These are phyloP conservation scores for Nakazawaea wyomingensis DNA, from an alignment of 805 yeast species.

Conservation along the genomic window DNA sequence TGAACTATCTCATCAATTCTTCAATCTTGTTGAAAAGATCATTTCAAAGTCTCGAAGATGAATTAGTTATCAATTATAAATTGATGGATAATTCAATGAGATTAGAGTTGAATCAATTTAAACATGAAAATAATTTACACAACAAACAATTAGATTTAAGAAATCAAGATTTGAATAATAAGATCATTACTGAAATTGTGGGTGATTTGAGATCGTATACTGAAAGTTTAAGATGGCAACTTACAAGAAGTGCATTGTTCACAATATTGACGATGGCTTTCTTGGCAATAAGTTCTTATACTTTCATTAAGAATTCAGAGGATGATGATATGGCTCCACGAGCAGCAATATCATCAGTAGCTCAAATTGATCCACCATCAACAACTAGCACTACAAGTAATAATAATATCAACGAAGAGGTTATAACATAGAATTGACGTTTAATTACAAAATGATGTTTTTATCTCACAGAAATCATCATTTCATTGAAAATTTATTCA, in stretches of 20 bases:
- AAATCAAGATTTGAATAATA: slow-evolving; percentile 78
- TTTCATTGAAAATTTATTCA: too few species aligned
- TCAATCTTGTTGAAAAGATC: slow-evolving; percentile 69
- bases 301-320: slow-evolving; percentile 30
- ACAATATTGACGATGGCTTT: slow-evolving; percentile 66
- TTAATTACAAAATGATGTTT: too few species aligned
- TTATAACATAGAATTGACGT: too few species aligned
- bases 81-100: slow-evolving; percentile 67
- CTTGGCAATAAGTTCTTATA: slow-evolving; percentile 50
- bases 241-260: slow-evolving; percentile 81
- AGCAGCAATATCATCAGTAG: too few species aligned
- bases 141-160: slow-evolving; percentile 62
- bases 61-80: slow-evolving; percentile 49
- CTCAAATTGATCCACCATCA: too few species aligned
- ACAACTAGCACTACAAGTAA: too few species aligned
- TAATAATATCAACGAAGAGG: too few species aligned
- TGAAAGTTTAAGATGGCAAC: slow-evolving; percentile 88
- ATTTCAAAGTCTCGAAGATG: slow-evolving; percentile 70
- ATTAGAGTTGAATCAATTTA: slow-evolving; percentile 81
- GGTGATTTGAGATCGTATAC: slow-evolving; percentile 82
- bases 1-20: slow-evolving; percentile 60
- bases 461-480: too few species aligned
- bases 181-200: slow-evolving; percentile 74
- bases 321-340: slow-evolving; percentile 20
- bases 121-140: slow-evolving; percentile 73